phyloP scores from a whole-genome alignment of 805 yeast genomes.

The Starmera quercuum region DNA sequence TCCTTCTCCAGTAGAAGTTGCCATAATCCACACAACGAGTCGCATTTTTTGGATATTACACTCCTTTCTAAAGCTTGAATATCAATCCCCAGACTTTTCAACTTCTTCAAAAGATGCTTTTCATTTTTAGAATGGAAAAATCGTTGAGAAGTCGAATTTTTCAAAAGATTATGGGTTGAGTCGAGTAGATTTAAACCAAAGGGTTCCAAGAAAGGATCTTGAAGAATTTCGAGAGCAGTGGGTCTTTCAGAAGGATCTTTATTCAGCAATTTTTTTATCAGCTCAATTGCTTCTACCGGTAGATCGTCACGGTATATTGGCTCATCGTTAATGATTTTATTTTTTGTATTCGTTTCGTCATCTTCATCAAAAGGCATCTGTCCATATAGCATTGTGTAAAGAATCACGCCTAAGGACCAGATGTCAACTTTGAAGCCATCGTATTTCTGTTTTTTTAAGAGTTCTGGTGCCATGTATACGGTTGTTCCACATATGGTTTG shows the following conservation, averaged over 20 bases:
- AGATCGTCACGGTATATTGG: conserved; percentile 48
- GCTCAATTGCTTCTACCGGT: conserved; percentile 39
- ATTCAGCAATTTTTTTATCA: conserved; percentile 47
- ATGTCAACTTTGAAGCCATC: conserved; percentile 78
- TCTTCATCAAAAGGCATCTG: conserved; percentile 89
- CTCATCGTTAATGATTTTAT: conserved; percentile 53
- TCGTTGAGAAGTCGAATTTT: conserved; percentile 25
- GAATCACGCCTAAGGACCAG: conserved; percentile 88
- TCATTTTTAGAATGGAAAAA: conserved; percentile 59
- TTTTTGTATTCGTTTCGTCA: conserved; percentile 52
- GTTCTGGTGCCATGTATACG: conserved; percentile 95
- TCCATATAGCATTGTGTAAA: conserved; percentile 79
- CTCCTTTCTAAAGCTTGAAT: conserved; percentile 50
- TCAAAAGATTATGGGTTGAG: conserved; percentile 27
- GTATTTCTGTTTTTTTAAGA: conserved; percentile 60
- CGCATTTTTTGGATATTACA: conserved; percentile 53
- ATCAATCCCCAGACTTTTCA: conserved; percentile 59
- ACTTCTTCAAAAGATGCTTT: conserved; percentile 47
- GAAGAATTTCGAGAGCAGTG: conserved; percentile 39
- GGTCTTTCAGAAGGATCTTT: conserved; percentile 68
- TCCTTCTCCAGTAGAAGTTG: conserved; percentile 51
- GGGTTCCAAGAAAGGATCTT: conserved; percentile 41
- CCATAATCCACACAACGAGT: conserved; percentile 71
- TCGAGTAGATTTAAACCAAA: conserved; percentile 36
- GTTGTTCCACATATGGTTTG: conserved; percentile 92